phyloP scores from a whole-genome alignment of 2,329 filamentous ascomycete species.

The Cladophialophora chaetospira region DNA sequence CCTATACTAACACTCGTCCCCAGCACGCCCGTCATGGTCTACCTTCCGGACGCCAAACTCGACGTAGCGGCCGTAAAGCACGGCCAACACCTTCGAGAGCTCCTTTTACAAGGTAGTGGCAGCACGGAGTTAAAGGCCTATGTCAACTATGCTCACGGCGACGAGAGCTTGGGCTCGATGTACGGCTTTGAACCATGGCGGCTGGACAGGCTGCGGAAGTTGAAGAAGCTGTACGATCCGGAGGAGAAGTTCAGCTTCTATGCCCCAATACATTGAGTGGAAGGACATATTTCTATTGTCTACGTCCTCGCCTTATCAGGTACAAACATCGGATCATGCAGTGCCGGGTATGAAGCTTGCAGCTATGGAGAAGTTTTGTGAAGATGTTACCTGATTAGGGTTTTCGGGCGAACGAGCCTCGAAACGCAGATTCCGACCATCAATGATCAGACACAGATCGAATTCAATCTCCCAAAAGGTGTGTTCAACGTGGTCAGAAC shows the following conservation, averaged over 20 bases:
- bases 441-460: slow-evolving; percentile 34
- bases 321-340: background rate
- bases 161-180: background rate
- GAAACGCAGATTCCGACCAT: slow-evolving; percentile 35
- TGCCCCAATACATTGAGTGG: background rate
- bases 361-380: slow-evolving; percentile 4
- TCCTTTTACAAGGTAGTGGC: background rate
- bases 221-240: background rate
- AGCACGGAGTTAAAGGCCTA: background rate
- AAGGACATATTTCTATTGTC: no score
- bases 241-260: background rate
- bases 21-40: background rate
- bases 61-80: background rate
- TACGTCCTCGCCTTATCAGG: no score
- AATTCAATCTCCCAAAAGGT: slow-evolving; percentile 27
- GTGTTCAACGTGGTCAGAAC: slow-evolving; percentile 19
- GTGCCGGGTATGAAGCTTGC: slow-evolving; percentile 13
- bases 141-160: background rate
- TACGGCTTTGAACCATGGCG: background rate
- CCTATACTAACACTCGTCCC: background rate
- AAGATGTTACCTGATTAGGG: background rate
- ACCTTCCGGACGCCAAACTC: background rate
- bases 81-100: background rate
- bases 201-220: background rate
- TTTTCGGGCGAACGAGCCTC: slow-evolving; percentile 26